phyloP scores from a whole-genome alignment of 1,284 basidiomycete genomes.

The Vanrija pseudolonga region DNA sequence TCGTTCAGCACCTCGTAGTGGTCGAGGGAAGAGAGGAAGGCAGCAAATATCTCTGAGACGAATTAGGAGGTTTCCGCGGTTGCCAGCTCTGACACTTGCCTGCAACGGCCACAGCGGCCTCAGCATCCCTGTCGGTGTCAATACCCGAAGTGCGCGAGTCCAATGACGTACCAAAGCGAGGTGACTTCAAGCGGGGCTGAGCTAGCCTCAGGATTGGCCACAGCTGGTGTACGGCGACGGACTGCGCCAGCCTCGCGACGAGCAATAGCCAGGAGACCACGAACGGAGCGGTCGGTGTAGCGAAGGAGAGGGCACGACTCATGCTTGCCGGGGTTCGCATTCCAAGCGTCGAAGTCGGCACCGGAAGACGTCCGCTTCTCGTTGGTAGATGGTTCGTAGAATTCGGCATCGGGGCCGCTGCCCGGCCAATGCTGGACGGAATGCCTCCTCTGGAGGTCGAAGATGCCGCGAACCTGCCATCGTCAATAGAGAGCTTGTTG shows the following conservation, averaged over 20 bases:
- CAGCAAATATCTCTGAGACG: constrained; percentile 30
- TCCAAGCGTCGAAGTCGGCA: neutral
- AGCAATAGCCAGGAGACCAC: constrained; percentile 37
- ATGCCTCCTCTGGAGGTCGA: constrained; percentile 24
- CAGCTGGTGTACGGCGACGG: no score
- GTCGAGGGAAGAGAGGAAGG: constrained; percentile 31
- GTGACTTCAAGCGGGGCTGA: no score
- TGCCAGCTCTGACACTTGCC: constrained; percentile 14
- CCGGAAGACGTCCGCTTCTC: neutral
- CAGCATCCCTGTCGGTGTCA: constrained; percentile 30
- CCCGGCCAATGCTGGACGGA: constrained; percentile 34
- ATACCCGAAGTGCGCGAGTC: neutral
- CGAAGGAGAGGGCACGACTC: constrained; percentile 34
- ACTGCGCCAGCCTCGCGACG: constrained; percentile 24
- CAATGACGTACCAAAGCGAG: constrained; percentile 7
- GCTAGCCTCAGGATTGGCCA: no score
- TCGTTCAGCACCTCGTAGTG: constrained; percentile 32
- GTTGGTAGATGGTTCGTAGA: constrained; percentile 6
- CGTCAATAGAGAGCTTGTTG: neutral
- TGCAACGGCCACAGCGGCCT: constrained; percentile 25
- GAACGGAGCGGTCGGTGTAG: constrained; percentile 25
- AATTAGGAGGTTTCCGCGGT: neutral
- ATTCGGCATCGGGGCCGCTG: constrained; percentile 10
- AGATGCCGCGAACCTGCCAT: constrained; percentile 24
- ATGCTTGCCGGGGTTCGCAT: constrained; percentile 5